phyloP scores from a whole-genome alignment of 176 grass and related monocot species.

The Otatea glauca region DNA sequence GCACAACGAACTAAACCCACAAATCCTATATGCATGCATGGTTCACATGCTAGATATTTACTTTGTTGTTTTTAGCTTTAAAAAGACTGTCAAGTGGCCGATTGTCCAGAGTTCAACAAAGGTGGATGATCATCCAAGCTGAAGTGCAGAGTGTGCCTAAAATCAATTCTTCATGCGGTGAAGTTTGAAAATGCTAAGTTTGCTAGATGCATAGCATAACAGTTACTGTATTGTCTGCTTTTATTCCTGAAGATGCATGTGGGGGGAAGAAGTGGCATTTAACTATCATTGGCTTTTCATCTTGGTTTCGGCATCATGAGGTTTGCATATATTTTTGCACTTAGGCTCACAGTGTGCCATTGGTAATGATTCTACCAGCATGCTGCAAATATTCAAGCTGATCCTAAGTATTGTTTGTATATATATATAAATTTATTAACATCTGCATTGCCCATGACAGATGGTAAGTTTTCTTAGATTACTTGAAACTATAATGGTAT shows the following conservation, averaged over 20 bases:
- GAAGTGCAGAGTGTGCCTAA: not conserved
- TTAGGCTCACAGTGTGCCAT: not conserved
- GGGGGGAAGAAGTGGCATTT: not conserved
- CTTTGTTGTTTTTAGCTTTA: slow-evolving; percentile 5
- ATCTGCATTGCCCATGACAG: not conserved
- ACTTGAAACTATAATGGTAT: not conserved
- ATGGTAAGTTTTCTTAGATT: not conserved
- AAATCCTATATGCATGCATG: not conserved
- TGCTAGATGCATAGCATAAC: not conserved
- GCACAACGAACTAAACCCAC: not conserved
- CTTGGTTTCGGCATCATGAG: not conserved
- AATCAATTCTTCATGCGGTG: not conserved
- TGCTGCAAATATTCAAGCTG: not conserved
- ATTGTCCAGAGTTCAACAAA: not conserved
- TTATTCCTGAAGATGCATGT: not conserved
- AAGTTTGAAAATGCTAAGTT: not conserved
- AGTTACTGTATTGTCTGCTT: not conserved
- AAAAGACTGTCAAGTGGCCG: not conserved
- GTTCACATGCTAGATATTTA: not conserved
- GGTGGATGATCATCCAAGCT: not conserved
- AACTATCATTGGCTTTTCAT: not conserved
- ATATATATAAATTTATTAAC: not conserved
- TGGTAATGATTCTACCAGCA: not conserved
- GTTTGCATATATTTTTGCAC: not conserved
- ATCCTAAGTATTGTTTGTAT: not conserved